These are phyloP conservation scores for Boletus semigastroideus DNA, from an alignment of 1,284 basidiomycete genomes.

Conservation along the genomic window DNA sequence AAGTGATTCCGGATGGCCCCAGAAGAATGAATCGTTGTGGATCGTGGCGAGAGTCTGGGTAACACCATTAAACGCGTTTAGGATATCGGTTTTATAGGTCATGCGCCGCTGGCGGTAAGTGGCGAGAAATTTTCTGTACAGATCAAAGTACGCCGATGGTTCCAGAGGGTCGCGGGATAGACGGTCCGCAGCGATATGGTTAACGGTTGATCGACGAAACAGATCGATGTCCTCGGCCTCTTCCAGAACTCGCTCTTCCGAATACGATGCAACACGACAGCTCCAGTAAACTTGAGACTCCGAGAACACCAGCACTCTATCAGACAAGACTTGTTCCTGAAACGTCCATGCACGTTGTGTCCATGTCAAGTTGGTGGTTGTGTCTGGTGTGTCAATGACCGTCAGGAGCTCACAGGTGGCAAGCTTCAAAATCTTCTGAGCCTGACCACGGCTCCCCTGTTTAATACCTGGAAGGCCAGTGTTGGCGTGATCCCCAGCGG, in stretches of 20 bases:
- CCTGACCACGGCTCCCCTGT: slow-evolving; percentile 1
- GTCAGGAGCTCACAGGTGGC: slow-evolving; percentile 10
- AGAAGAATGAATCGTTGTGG: slow-evolving; percentile 18
- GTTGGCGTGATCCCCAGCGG: slow-evolving; percentile 17
- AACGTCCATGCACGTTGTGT: slow-evolving; percentile 23
- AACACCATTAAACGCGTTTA: slow-evolving; percentile 20
- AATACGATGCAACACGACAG: slow-evolving; percentile 12
- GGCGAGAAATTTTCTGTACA: slow-evolving; percentile 7
- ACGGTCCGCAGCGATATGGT: not conserved
- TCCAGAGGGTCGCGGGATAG: slow-evolving; percentile 6
- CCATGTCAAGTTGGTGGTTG: slow-evolving; percentile 14
- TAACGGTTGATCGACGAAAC: slow-evolving; percentile 2
- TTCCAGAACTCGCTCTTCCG: slow-evolving; percentile 17
- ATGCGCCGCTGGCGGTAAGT: slow-evolving; percentile 15
- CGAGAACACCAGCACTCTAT: slow-evolving; percentile 21
- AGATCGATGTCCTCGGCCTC: not conserved
- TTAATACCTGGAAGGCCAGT: slow-evolving; percentile 15
- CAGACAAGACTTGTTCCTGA: slow-evolving; percentile 21
- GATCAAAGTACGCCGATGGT: not conserved
- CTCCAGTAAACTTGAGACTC: slow-evolving; percentile 21
- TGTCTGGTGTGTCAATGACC: slow-evolving; percentile 7
- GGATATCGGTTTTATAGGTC: slow-evolving; percentile 16
- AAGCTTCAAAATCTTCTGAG: slow-evolving; percentile 13
- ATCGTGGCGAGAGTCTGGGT: slow-evolving; percentile 10
- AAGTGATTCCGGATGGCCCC: slow-evolving; percentile 19